Conservation (phyloP, 306 rosid genomes). For the Dryas octopetala region DNA sequence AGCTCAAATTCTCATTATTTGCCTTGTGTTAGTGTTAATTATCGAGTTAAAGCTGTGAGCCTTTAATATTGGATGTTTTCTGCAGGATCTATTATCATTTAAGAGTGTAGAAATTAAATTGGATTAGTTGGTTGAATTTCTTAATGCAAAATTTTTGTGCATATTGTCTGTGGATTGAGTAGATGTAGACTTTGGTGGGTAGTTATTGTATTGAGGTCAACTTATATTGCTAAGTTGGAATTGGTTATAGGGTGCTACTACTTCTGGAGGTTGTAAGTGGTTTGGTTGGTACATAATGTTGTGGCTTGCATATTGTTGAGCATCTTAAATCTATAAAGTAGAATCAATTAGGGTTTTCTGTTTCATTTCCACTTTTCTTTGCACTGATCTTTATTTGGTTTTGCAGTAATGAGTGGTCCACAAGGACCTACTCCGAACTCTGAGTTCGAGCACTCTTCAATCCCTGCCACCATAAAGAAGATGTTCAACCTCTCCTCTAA, state of each 20-base stretch:
- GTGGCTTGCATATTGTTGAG: conserved; percentile 22
- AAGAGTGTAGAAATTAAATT: conserved; percentile 1
- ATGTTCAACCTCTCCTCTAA: conserved; percentile 84
- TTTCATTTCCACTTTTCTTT: conserved; percentile 21
- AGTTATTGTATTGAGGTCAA: conserved; percentile 22
- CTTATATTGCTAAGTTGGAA: conserved; percentile 3
- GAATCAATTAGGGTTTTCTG: conserved; percentile 11
- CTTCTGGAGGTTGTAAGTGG: conserved; percentile 9
- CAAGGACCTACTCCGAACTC: conserved; percentile 83
- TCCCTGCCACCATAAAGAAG: conserved; percentile 98
- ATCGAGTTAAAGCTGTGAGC: neutral
- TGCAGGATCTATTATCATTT: neutral
- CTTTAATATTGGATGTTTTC: neutral
- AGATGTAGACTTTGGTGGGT: neutral
- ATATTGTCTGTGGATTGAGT: neutral
- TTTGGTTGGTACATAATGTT: conserved; percentile 9
- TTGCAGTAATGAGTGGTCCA: conserved; percentile 67
- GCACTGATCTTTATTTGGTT: conserved; percentile 24
- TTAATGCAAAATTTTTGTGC: neutral
- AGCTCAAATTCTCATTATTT: conserved; percentile 19
- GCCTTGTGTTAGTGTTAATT: conserved; percentile 1
- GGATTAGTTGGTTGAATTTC: conserved; percentile 23
- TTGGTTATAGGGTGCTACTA: conserved; percentile 21
- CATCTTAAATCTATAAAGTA: conserved; percentile 22
- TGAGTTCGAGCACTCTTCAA: conserved; percentile 94